These are phyloP conservation scores for Phytopythium montanum DNA, from an alignment of 352 stramenopile species.

Conservation along the genomic window DNA sequence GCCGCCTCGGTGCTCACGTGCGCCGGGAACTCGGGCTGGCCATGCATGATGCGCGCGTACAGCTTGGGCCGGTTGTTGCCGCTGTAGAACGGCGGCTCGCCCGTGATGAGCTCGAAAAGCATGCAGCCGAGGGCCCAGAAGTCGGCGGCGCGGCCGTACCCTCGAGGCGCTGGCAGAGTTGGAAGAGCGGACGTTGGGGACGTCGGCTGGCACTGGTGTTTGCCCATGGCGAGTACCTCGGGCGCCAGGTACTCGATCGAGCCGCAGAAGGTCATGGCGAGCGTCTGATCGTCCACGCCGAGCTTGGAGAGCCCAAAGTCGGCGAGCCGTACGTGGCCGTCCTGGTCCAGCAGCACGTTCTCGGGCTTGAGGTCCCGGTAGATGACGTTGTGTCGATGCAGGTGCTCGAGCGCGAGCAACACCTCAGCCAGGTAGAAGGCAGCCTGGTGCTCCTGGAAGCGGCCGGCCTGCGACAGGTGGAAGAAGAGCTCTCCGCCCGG, in stretches of 20 bases:
- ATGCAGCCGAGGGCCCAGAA: slow-evolving; percentile 87
- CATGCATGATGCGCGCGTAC: slow-evolving; percentile 58
- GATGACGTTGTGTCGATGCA: slow-evolving; percentile 73
- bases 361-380: slow-evolving; percentile 91
- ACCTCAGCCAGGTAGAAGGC: slow-evolving; percentile 89
- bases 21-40: slow-evolving; percentile 40
- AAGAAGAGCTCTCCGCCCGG: slow-evolving; percentile 83
- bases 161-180: slow-evolving; percentile 19
- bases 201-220: slow-evolving; percentile 15
- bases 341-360: slow-evolving; percentile 87
- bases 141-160: slow-evolving; percentile 87
- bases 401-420: slow-evolving; percentile 71
- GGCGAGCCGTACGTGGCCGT: slow-evolving; percentile 84
- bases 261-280: slow-evolving; percentile 81
- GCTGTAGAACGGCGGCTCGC: slow-evolving; percentile 82
- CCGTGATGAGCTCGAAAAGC: slow-evolving; percentile 90
- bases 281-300: slow-evolving; percentile 54
- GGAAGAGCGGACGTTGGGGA: slow-evolving; percentile 7
- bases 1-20: slow-evolving; percentile 45
- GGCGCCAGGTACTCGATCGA: slow-evolving; percentile 88
- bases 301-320: slow-evolving; percentile 90
- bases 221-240: slow-evolving; percentile 58
- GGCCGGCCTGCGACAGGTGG: slow-evolving; percentile 70
- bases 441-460: slow-evolving; percentile 74
- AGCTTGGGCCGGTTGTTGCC: slow-evolving; percentile 55